Percentiles rank a stretch among this genome's conserved stretches.
Evolutionary conservation across 345 rosid genomes (phyloP).

Genomic region (Gossypium bickii): DNA sequence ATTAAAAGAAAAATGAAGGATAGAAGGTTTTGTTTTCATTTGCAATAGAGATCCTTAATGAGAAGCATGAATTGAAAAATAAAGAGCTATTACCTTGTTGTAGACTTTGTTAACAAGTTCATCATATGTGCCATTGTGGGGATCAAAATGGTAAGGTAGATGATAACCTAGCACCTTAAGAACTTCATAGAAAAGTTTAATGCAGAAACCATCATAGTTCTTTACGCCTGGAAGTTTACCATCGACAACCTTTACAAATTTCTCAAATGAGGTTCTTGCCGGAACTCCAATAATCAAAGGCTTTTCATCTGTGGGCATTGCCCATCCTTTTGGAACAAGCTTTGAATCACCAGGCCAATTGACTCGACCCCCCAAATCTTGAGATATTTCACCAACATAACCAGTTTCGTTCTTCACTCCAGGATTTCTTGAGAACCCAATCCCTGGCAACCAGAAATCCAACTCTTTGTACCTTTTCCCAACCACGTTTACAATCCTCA

Average conservation of each 20-base stretch:
- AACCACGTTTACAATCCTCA: conserved; percentile 34
- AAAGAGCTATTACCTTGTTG: conserved; percentile 36
- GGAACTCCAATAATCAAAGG: conserved; percentile 48
- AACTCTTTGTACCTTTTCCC: conserved; percentile 40
- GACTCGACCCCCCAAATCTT: conserved; percentile 14
- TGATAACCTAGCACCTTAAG: conserved; percentile 3
- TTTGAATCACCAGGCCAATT: conserved; percentile 37
- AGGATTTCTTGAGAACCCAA: conserved; percentile 27
- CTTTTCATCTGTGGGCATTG: conserved; percentile 26
- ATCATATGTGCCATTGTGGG: conserved; percentile 33
- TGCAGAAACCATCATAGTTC: conserved; percentile 42
- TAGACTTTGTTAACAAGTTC: conserved; percentile 31
- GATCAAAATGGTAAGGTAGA: conserved; percentile 24
- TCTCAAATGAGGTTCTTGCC: conserved; percentile 30
- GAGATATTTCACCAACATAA: neutral
- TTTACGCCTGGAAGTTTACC: neutral
- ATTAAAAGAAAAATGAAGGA: neutral
- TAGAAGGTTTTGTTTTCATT: too few relatives aligned
- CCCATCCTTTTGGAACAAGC: conserved; percentile 35
- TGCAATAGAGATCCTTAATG: too few relatives aligned
- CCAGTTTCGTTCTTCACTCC: neutral
- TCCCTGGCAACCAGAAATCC: conserved; percentile 33
- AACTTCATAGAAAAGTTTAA: conserved; percentile 34
- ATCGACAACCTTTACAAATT: conserved; percentile 35
- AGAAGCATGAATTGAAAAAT: neutral